These are phyloP conservation scores for Fusarium haematococcum DNA, from an alignment of 2,329 filamentous ascomycete genomes.

Conservation along the genomic window DNA sequence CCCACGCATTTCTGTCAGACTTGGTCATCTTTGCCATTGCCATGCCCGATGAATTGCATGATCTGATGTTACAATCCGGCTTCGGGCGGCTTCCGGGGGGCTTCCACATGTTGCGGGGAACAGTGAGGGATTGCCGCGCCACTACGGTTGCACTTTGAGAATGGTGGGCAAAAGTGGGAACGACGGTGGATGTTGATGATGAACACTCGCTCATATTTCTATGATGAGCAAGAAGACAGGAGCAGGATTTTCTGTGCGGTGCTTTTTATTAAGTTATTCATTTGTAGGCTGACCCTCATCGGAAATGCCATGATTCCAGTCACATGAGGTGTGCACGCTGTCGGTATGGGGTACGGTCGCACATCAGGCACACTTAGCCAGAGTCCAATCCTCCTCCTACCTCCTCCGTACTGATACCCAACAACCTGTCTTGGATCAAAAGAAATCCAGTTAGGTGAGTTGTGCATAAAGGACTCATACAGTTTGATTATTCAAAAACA, in stretches of 20 bases:
- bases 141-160: neutral
- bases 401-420: neutral
- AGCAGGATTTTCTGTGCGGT: neutral
- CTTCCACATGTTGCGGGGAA: conserved; percentile 31
- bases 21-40: neutral
- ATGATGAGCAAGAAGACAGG: neutral
- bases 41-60: conserved; percentile 24
- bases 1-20: neutral
- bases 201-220: neutral
- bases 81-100: conserved; percentile 36
- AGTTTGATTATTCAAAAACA: neutral
- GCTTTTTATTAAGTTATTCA: neutral
- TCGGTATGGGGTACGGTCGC: neutral
- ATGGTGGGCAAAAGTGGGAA: neutral
- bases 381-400: neutral
- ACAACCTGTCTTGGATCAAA: neutral
- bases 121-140: neutral
- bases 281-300: neutral
- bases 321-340: neutral
- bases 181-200: neutral
- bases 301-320: neutral
- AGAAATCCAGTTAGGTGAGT: neutral
- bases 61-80: conserved; percentile 41
- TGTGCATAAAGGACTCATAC: neutral
- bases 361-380: neutral